Conservation (phyloP, 108 stramenopile genomes). For the Epipyxis sp. region DNA sequence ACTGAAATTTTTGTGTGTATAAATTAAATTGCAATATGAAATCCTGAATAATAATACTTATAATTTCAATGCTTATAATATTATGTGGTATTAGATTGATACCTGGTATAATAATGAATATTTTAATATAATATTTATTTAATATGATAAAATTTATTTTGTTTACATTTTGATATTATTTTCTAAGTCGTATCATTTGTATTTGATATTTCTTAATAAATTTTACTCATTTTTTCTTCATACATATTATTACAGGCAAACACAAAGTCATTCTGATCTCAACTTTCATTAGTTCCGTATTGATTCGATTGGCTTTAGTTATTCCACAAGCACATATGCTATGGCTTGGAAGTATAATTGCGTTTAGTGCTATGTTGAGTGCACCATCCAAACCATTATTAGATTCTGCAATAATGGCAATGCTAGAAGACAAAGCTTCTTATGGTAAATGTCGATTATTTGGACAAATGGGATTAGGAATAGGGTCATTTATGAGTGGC, state of each 20-base stretch:
- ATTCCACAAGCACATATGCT: constrained; percentile 53
- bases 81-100: no score
- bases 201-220: no score
- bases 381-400: constrained; percentile 88
- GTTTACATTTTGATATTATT: no score
- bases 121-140: no score
- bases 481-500: constrained; percentile 63
- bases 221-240: background rate
- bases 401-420: constrained; percentile 78
- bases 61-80: no score
- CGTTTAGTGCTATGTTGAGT: constrained; percentile 79
- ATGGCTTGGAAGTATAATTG: constrained; percentile 69
- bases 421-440: constrained; percentile 63
- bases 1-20: background rate
- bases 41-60: no score
- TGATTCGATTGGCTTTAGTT: constrained; percentile 68
- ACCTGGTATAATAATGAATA: no score
- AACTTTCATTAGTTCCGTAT: constrained; percentile 73
- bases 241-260: constrained; percentile 52
- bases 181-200: no score
- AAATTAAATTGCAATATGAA: background rate
- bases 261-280: constrained; percentile 73
- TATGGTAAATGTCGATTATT: constrained; percentile 85
- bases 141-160: no score
- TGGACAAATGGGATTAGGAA: constrained; percentile 91